Evolutionary conservation across 768 basidiomycete species (phyloP).

Genomic region (Naganishia kalamii): DNA sequence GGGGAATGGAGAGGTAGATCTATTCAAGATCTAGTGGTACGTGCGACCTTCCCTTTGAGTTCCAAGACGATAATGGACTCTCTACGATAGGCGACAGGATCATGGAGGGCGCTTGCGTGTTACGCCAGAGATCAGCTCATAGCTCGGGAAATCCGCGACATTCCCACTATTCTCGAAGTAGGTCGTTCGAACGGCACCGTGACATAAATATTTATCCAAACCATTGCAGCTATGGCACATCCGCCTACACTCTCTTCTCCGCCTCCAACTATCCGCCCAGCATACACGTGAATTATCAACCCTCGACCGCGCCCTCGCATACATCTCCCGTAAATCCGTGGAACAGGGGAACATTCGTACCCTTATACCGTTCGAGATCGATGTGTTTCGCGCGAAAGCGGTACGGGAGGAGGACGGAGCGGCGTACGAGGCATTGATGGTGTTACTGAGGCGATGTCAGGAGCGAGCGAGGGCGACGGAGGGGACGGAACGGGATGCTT

Average conservation of each 20-base stretch:
- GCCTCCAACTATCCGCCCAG: neutral
- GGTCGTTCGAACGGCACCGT: neutral
- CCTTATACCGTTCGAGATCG: slow-evolving; percentile 9
- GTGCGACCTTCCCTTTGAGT: neutral
- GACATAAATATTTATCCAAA: neutral
- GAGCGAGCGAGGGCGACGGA: neutral
- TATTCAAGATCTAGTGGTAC: neutral
- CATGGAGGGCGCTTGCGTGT: slow-evolving; percentile 17
- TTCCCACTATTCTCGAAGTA: slow-evolving; percentile 4
- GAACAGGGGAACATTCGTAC: neutral
- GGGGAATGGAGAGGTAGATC: slow-evolving; percentile 5
- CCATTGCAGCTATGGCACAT: slow-evolving; percentile 17
- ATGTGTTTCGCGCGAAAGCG: slow-evolving; percentile 16
- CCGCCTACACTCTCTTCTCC: slow-evolving; percentile 17
- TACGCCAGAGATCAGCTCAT: slow-evolving; percentile 16
- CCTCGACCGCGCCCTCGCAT: slow-evolving; percentile 6
- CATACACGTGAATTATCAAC: slow-evolving; percentile 11
- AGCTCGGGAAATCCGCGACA: neutral
- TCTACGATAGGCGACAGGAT: neutral
- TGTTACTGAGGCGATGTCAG: slow-evolving; percentile 4
- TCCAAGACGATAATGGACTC: no score
- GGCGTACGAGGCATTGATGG: neutral
- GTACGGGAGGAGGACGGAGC: neutral
- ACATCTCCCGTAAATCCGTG: neutral
- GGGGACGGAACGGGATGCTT: neutral